Percentiles rank a stretch among this genome's conserved stretches.
Evolutionary conservation across 2,329 filamentous ascomycete genomes (phyloP).

Genomic region (Diaporthe sp.): DNA sequence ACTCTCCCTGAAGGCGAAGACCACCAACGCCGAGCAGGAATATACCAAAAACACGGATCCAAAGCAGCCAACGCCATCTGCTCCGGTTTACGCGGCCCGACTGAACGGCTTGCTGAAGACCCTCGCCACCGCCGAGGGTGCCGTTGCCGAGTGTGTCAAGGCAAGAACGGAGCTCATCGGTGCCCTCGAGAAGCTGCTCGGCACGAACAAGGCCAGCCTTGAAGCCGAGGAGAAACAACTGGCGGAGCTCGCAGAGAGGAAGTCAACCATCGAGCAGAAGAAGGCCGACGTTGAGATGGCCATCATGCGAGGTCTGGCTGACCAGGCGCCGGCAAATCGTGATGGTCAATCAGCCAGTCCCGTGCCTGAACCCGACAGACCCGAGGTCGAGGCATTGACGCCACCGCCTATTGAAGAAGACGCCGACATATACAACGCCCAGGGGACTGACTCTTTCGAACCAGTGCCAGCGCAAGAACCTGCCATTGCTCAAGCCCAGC

Average conservation of each 20-base stretch:
- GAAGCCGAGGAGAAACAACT: slow-evolving; percentile 76
- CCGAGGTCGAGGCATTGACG: slow-evolving; percentile 87
- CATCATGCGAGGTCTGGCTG: slow-evolving; percentile 86
- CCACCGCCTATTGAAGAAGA: slow-evolving; percentile 74
- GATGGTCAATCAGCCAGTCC: slow-evolving; percentile 60
- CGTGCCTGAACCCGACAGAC: slow-evolving; percentile 74
- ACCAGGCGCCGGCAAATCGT: slow-evolving; percentile 62
- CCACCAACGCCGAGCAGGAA: slow-evolving; percentile 81
- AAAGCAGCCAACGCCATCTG: slow-evolving; percentile 75
- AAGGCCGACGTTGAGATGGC: slow-evolving; percentile 91
- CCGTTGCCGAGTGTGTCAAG: slow-evolving; percentile 90
- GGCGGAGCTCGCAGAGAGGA: slow-evolving; percentile 74
- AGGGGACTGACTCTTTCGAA: slow-evolving; percentile 35
- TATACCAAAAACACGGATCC: slow-evolving; percentile 87
- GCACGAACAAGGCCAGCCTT: slow-evolving; percentile 78
- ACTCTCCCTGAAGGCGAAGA: slow-evolving; percentile 73
- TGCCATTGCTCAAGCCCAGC: slow-evolving; percentile 42
- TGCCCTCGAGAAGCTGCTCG: slow-evolving; percentile 85
- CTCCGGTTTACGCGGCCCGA: slow-evolving; percentile 91
- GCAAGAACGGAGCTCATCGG: slow-evolving; percentile 82
- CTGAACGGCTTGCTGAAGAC: slow-evolving; percentile 91
- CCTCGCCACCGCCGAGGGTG: slow-evolving; percentile 87
- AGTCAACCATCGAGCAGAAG: slow-evolving; percentile 80
- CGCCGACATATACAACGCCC: slow-evolving; percentile 42
- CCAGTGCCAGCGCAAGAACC: slow-evolving; percentile 40